phyloP scores from a whole-genome alignment of 441 rosid species.

The Erodium texanum region DNA sequence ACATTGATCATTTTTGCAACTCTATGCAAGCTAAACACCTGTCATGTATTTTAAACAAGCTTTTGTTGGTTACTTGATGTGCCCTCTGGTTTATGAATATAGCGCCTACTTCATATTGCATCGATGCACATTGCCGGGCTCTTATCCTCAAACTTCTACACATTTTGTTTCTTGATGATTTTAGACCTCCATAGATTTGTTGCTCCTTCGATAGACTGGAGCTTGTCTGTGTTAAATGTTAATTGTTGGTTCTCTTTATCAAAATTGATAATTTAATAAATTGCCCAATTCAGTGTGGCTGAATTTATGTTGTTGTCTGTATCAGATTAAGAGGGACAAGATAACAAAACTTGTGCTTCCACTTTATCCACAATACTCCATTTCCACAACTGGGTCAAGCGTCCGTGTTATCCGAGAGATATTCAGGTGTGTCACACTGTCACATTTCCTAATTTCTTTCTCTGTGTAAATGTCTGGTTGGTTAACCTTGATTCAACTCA shows the following conservation, averaged over 20 bases:
- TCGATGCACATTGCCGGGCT: background rate
- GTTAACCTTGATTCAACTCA: slow-evolving; percentile 11
- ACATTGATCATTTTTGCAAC: background rate
- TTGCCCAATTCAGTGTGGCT: background rate
- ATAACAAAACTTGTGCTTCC: slow-evolving; percentile 90
- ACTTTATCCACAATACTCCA: slow-evolving; percentile 84
- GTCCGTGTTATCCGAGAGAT: slow-evolving; percentile 62
- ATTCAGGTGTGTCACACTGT: slow-evolving; percentile 38
- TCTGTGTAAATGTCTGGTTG: background rate
- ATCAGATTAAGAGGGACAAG: slow-evolving; percentile 71
- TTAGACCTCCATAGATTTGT: background rate
- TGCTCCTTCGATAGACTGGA: background rate
- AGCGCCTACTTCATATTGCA: background rate
- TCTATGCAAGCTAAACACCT: background rate
- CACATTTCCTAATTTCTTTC: background rate
- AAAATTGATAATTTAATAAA: background rate
- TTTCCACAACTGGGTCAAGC: slow-evolving; percentile 93
- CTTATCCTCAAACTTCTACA: background rate
- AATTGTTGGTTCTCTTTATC: background rate
- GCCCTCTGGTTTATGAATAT: background rate
- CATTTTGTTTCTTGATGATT: background rate
- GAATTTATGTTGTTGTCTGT: slow-evolving; percentile 9
- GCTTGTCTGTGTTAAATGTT: background rate
- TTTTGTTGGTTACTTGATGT: background rate
- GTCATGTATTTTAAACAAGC: background rate